These are phyloP conservation scores for Paracorniculantispora psalliotae DNA, from an alignment of 2,329 filamentous ascomycete genomes.

Conservation along the genomic window DNA sequence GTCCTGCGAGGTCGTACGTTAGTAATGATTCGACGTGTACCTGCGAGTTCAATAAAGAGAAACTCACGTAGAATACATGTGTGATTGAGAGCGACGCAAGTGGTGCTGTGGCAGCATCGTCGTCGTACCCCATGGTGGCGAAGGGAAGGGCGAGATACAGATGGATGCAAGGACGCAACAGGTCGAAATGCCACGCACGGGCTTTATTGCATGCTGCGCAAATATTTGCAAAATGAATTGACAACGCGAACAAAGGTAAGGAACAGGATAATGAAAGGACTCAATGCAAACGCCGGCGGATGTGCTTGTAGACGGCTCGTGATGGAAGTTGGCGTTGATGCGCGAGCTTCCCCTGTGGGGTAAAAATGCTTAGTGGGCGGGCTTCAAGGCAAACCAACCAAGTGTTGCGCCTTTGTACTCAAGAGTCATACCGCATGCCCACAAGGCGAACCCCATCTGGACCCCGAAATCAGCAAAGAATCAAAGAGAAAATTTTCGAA, in stretches of 20 bases:
- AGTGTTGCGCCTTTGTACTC: not conserved
- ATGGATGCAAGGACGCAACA: not conserved
- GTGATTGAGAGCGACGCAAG: conserved; percentile 89
- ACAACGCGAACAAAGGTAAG: not conserved
- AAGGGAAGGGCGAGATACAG: not conserved
- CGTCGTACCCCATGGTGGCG: conserved; percentile 7
- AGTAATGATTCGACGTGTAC: not conserved
- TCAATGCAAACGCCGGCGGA: not conserved
- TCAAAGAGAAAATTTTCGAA: not conserved
- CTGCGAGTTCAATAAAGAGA: too few species aligned
- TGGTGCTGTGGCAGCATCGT: conserved; percentile 32
- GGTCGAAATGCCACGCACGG: not conserved
- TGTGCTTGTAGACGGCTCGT: not conserved
- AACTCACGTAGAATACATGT: conserved; percentile 88
- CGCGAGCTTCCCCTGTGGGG: not conserved
- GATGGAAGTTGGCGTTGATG: not conserved
- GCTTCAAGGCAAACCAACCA: not conserved
- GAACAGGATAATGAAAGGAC: not conserved
- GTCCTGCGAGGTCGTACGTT: conserved; percentile 51
- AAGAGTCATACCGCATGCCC: conserved; percentile 7
- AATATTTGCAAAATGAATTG: not conserved
- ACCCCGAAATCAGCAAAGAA: not conserved
- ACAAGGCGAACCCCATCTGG: not conserved
- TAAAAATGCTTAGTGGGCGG: not conserved
- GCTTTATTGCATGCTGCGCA: not conserved